phyloP scores from a whole-genome alignment of 768 basidiomycete species.

The Artomyces pyxidatus region DNA sequence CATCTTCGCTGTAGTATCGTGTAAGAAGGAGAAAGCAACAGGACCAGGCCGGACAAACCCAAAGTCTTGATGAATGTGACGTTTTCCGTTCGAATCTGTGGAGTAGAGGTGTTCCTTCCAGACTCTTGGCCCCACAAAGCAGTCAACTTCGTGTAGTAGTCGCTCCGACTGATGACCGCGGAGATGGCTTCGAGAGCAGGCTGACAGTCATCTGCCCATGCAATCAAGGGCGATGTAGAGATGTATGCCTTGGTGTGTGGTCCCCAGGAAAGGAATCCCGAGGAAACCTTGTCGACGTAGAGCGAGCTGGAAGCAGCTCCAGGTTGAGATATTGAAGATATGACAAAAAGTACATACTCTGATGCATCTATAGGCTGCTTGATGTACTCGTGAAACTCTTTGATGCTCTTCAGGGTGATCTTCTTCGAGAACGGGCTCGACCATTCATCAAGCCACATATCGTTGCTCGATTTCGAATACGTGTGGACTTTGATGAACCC shows the following conservation, averaged over 20 bases:
- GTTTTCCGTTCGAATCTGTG: constrained; percentile 53
- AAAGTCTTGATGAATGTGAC: constrained; percentile 40
- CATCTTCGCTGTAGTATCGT: constrained; percentile 49
- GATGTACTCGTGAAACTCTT: constrained; percentile 41
- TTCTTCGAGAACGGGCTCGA: constrained; percentile 46
- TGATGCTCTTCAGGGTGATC: constrained; percentile 39
- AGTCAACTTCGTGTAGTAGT: constrained; percentile 55
- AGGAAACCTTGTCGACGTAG: constrained; percentile 68
- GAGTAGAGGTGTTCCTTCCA: constrained; percentile 37
- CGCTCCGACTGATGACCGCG: constrained; percentile 34
- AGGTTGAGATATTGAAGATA: neutral
- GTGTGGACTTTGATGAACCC: constrained; percentile 71
- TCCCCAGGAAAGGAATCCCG: constrained; percentile 76
- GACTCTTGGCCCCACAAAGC: constrained; percentile 79
- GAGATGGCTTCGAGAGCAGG: constrained; percentile 45
- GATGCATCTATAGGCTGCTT: constrained; percentile 15
- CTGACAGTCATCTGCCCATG: constrained; percentile 49
- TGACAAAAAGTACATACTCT: constrained; percentile 5
- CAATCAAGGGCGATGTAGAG: constrained; percentile 28
- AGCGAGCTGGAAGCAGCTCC: constrained; percentile 30
- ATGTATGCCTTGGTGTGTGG: constrained; percentile 54
- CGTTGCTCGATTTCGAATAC: constrained; percentile 51
- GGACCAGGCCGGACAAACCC: constrained; percentile 25
- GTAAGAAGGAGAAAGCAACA: constrained; percentile 5
- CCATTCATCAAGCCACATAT: constrained; percentile 73